Conservation (phyloP, 768 basidiomycete species). For the Serendipita sp. region DNA sequence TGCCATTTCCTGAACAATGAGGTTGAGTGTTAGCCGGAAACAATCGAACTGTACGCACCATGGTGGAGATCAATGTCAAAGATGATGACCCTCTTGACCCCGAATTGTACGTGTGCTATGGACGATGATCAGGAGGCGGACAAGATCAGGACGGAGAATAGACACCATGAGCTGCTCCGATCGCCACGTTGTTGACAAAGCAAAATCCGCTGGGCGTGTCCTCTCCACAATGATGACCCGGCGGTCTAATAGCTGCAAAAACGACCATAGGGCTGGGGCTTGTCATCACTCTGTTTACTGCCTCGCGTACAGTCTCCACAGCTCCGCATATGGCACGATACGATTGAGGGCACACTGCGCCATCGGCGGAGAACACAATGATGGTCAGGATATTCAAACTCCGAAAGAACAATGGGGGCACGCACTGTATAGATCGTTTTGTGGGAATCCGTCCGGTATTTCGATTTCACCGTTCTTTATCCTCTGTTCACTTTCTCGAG, state of each 20-base stretch:
- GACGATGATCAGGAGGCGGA: neutral
- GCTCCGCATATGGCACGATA: conserved; percentile 68
- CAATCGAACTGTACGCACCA: conserved; percentile 28
- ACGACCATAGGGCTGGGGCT: conserved; percentile 23
- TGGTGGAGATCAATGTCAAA: conserved; percentile 91
- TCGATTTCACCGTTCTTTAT: conserved; percentile 51
- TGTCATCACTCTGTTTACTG: conserved; percentile 54
- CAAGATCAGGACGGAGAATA: neutral
- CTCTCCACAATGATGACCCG: conserved; percentile 91
- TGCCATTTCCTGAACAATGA: conserved; percentile 60
- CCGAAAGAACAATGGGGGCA: conserved; percentile 10
- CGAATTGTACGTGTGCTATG: conserved; percentile 69
- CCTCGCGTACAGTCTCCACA: conserved; percentile 72
- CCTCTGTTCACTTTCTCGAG: conserved; percentile 41
- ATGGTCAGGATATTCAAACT: neutral
- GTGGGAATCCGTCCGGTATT: conserved; percentile 54
- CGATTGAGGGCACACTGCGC: conserved; percentile 60
- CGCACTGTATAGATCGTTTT: conserved; percentile 75
- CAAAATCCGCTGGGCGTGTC: conserved; percentile 86
- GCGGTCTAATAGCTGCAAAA: conserved; percentile 78
- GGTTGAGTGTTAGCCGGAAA: neutral
- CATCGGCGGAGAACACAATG: neutral
- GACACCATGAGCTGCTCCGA: conserved; percentile 81
- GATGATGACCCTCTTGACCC: conserved; percentile 63
- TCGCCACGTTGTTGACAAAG: conserved; percentile 85